Evolutionary conservation across 2,329 filamentous ascomycete genomes (phyloP), one percentile per base, ranked within the genome.

Genomic region (Colletotrichum graminicola): DNA sequence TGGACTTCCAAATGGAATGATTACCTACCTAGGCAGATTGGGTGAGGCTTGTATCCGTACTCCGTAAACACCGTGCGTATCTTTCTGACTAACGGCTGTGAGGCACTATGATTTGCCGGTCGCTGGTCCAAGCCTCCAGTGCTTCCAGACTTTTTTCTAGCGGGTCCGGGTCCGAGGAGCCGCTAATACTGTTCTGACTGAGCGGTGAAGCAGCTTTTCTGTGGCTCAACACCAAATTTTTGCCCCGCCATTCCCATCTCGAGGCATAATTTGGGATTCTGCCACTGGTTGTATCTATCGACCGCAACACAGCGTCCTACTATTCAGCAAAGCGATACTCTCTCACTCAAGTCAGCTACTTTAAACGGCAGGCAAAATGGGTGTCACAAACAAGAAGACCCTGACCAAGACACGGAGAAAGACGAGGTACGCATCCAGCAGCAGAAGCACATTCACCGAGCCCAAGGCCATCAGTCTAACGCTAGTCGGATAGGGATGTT

Each of bases 351-450:
- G 6, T n/a, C 39, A 34, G 21, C 12, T 26, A 2, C 12, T 2
- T 18, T 45, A 23, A 21, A 32, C 29, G 26, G 26, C 63, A 51
- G 41, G 63, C 75, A 86, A 76, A 71, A 94, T 94, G 92, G 92
- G 92, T 56, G 88, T 93, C 73, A 84, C 87, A 39, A 89, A 89
- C 75, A 91, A 91, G 79, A 85, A 86, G 56, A 91, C 89, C n/a
- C 86, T 90, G 74, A 90, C 89, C 67, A 95, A 95, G 83, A 95
- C 92, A 4, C 89, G 93, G 81, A 88, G 92, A 74, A 89, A 90
- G 78, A 90, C 88, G 26, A 90, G 91, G 91, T 92, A 82, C 14
- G 63, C 11, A 43, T 51, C n/a, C 21, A 11, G 8, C 21, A 69
- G 81, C 71, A 54, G n/a, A 56, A 52, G 45, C 61, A 34, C 3